These are phyloP conservation scores for Polytrichum commune DNA, from an alignment of 225 moss, liverwort and hornwort species.

Conservation along the genomic window DNA sequence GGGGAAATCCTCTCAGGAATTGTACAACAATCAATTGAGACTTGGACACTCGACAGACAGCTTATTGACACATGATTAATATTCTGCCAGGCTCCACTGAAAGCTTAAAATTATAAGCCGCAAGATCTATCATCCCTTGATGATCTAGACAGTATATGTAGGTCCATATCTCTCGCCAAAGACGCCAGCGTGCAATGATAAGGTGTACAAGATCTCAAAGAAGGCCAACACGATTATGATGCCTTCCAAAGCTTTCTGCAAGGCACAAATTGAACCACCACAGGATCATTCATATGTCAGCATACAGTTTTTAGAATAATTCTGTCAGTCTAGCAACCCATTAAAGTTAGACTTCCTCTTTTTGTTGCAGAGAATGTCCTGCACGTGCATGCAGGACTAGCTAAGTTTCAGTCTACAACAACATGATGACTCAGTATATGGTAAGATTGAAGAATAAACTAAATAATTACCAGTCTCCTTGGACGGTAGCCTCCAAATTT, in stretches of 20 bases:
- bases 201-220: slow-evolving; percentile 3
- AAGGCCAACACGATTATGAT: slow-evolving; percentile 8
- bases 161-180: slow-evolving; percentile 6
- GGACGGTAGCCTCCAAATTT: not conserved
- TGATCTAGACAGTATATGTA: slow-evolving; percentile 1
- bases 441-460: too few species aligned
- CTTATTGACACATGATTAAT: not conserved
- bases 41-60: not conserved
- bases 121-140: too few species aligned
- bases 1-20: not conserved
- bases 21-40: not conserved
- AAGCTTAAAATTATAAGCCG: too few species aligned
- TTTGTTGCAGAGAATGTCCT: not conserved
- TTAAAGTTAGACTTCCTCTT: not conserved
- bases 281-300: too few species aligned
- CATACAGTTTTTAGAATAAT: not conserved
- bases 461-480: slow-evolving; percentile 5
- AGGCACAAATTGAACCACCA: not conserved
- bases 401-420: not conserved
- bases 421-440: too few species aligned
- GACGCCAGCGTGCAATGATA: slow-evolving; percentile 2
- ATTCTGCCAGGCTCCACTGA: too few species aligned
- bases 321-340: not conserved
- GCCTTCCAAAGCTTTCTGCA: slow-evolving; percentile 11
- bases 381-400: not conserved